Evolutionary conservation across 2,329 filamentous ascomycete genomes (phyloP), one percentile per base, ranked within the genome.

Genomic region (Aspergillus fructus): DNA sequence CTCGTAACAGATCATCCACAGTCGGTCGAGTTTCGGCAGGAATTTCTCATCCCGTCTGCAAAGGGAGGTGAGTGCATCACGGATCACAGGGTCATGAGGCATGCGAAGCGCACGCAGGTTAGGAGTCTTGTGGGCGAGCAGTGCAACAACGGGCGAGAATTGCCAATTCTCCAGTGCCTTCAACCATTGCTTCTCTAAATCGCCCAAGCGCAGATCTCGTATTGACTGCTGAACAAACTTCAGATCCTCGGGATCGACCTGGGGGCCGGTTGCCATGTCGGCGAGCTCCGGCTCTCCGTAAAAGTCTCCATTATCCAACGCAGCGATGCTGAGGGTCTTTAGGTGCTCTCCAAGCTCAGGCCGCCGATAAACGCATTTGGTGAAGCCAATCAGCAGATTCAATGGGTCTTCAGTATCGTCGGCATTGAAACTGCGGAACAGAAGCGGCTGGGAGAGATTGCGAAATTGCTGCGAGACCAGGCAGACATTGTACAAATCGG

Each of bases 391-490:
- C 3, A 59, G 59, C 6, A n/a, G 19, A 2, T 8, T 23, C 19
- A 41, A 37, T 2, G 34, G 15, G 27, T 54, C 56, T 12, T 51
- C 37, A 21, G 57, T 53, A 34, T 68, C 61, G 19, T 52, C 40
- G 12, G 5, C 27, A 45, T 24, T 33, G 23, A 67, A 58, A 5
- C 62, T 11, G 11, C 50, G 46, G 45, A 63, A 67, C 11, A 69
- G 47, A n/a, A 67, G 37, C 43, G 66, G 65, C 40, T 69, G 66
- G 2, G 61, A 61, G 7, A 68, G 27, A 3, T 62, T 59, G 15
- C 66, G 59, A 21, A 66, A 62, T 23, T 43, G 42, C 12, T 43
- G 61, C 5, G 61, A 67, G 17, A 68, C 66, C 21, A 67, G 52
- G 19, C 66, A 69, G 9, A 60, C 11, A 33, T 60, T 60, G 45